Evolutionary conservation across 345 rosid species (phyloP), one percentile per base, ranked within the genome.

Genomic region (Populus pruinosa): DNA sequence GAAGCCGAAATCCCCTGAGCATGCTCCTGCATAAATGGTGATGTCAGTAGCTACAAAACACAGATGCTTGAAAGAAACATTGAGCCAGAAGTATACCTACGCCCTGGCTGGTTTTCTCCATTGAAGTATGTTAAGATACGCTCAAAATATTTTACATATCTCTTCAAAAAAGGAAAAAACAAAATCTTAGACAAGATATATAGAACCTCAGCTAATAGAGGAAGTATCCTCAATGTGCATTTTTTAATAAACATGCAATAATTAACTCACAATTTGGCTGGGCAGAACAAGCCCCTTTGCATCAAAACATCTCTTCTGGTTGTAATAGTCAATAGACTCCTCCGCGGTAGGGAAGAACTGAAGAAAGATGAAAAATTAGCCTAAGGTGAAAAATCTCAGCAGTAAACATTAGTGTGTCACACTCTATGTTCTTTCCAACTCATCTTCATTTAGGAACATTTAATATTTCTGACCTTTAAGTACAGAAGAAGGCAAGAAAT

Each of bases 321-420:
- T 93, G 86, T 87, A 96, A 82, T 86, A 96, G 78, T 88, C 89
- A 74, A 93, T 90, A 70, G 94, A 87, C 80, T 92, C 97, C 85
- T 92, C 97, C 1, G 97, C 95, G 41, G 97, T 91, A n/a, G 97
- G 97, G 73, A 93, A 93, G 84, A 93, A 93, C 97, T 93, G 90
- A 64, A 84, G 63, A 80, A 12, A 69, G 50, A 81, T n/a, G 64
- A 50, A 75, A 33, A 61, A 56, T 33, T 63, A 21, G 14, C 69
- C 17, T 23, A 79, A n/a, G 39, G 10, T 21, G 38, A 17, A 66
- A 69, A 41, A 77, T 43, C 36, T 35, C 76, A 63, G 80, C 61
- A 66, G 43, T 33, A 67, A 77, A 72, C 66, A 36, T 73, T 63
- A 78, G 61, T 20, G 41, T 21, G 66, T 43, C 29, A 44, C 59